A percentile compares a stretch with the other conserved stretches of the same genome.
Conservation (phyloP, 1,284 basidiomycete species). For the Leccinum subrobustum region DNA sequence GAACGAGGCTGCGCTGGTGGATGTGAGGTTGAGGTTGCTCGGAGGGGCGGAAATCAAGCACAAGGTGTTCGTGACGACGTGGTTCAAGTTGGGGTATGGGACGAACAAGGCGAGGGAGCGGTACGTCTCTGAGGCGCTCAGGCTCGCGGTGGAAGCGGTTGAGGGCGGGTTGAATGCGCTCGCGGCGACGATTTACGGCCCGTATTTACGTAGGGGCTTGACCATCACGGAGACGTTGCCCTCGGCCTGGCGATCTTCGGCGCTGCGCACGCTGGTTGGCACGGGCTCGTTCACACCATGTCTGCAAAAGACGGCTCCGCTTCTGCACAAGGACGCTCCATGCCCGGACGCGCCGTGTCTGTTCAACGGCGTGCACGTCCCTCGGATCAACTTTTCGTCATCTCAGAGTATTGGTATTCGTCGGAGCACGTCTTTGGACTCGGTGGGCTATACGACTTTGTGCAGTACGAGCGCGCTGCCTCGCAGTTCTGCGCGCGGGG, state of each 20-base stretch:
- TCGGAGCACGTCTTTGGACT: conserved; percentile 94
- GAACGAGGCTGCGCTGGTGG: conserved; percentile 61
- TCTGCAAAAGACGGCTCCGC: conserved; percentile 67
- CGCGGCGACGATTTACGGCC: conserved; percentile 70
- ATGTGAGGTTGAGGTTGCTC: conserved; percentile 80
- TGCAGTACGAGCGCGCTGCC: conserved; percentile 93
- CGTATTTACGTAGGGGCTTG: conserved; percentile 88
- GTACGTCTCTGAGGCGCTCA: conserved; percentile 73
- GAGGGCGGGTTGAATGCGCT: conserved; percentile 31
- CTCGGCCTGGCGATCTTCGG: conserved; percentile 39
- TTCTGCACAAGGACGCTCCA: conserved; percentile 84
- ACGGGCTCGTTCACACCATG: conserved; percentile 92
- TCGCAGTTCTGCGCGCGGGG: conserved; percentile 79
- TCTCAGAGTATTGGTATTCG: conserved; percentile 99
- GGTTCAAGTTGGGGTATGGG: conserved; percentile 85
- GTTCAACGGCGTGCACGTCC: conserved; percentile 95
- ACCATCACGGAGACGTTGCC: conserved; percentile 53
- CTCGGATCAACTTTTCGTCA: conserved; percentile 86
- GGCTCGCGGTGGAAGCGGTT: conserved; percentile 39
- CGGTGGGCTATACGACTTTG: conserved; percentile 94
- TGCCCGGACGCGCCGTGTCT: conserved; percentile 88
- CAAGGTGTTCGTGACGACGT: conserved; percentile 97
- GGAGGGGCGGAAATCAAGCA: conserved; percentile 87
- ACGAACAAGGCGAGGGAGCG: conserved; percentile 95
- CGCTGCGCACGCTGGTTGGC: conserved; percentile 71